A percentile compares a stretch with the other conserved stretches of the same genome.
phyloP scores from a whole-genome alignment of 1,139 yeast genomes.

The Pichia sp. region DNA sequence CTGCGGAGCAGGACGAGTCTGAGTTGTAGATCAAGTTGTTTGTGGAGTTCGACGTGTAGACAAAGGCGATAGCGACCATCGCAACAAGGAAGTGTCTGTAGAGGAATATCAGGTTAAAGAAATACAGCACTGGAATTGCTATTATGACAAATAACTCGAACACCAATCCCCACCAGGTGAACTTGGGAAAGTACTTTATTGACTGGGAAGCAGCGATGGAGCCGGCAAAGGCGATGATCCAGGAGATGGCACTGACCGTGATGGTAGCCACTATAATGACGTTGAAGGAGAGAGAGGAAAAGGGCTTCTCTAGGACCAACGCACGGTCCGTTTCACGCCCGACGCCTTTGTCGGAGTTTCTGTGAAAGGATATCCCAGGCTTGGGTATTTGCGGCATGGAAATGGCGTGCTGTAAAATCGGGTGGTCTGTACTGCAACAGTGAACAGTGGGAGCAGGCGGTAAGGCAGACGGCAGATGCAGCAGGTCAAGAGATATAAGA shows the following conservation, averaged over 20 bases:
- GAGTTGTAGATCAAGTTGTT: constrained; percentile 71
- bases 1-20: constrained; percentile 68
- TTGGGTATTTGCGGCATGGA: neutral
- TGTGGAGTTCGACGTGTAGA: constrained; percentile 79
- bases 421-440: neutral
- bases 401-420: neutral
- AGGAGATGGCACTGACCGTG: constrained; percentile 45
- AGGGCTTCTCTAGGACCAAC: neutral
- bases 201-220: constrained; percentile 53
- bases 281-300: constrained; percentile 3
- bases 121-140: constrained; percentile 55
- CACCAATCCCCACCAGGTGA: constrained; percentile 98
- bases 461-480: too few relatives aligned
- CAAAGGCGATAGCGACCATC: constrained; percentile 58
- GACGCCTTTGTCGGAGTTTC: neutral
- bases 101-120: constrained; percentile 63
- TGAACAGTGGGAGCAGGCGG: neutral
- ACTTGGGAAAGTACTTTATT: constrained; percentile 53
- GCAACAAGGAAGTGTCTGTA: constrained; percentile 64
- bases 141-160: constrained; percentile 63
- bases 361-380: neutral
- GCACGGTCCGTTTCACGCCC: neutral
- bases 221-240: constrained; percentile 87
- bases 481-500: too few relatives aligned
- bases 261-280: constrained; percentile 11